Base-by-base conservation (phyloP, 306 rosid genomes). In the Begonia loranthoides region DNA sequence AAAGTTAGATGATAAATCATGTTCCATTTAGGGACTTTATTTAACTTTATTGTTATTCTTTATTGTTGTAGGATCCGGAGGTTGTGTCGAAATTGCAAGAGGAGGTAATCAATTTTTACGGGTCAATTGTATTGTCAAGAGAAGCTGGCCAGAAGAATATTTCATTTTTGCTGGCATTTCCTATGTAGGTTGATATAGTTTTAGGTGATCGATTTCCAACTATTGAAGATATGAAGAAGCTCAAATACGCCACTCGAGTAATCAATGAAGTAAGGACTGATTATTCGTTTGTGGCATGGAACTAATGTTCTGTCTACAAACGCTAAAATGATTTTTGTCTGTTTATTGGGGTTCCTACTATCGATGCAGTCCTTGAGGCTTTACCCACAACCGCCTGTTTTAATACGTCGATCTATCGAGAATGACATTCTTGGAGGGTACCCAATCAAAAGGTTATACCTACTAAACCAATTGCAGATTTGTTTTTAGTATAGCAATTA, bases 341-440 rank as follows among this genome's bases (percentile, higher is more conserved):
- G 61, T 28, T 60, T 34, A 38, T 59, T 24, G 36, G 36, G 36
- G 36, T 28, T 1, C 36, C 36, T 68, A 55, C 61, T 73, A 51
- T 49, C 44, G 41, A 45, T 52, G 45, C 66, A 90, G 99, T 86
- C 95, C 59, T 57, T 90, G 70, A 86, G 99, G 92, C 95, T 90
- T 68, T 90, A 82, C 70, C 99, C 95, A 43, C 99, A 90, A 61
- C 99, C 99, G 52, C 99, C 99, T 12, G 99, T 90, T 64, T 67
- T 90, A 59, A 90, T 90, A 57, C 99, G 95, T 22, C 94, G 99
- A 49, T 78, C 99, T 68, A 52, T 86, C 54, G 93, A 68, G 41
- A 49, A 73, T 55, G 99, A 90, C 62, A 62, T 51, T 73, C 92
- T 90, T 46, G 95, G 94, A 53, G 69, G 59, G 66, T 90, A 76